Evolutionary conservation across 2,329 filamentous ascomycete species (phyloP), one percentile per base, ranked within the genome.

Genomic region (Xylariales sp.): DNA sequence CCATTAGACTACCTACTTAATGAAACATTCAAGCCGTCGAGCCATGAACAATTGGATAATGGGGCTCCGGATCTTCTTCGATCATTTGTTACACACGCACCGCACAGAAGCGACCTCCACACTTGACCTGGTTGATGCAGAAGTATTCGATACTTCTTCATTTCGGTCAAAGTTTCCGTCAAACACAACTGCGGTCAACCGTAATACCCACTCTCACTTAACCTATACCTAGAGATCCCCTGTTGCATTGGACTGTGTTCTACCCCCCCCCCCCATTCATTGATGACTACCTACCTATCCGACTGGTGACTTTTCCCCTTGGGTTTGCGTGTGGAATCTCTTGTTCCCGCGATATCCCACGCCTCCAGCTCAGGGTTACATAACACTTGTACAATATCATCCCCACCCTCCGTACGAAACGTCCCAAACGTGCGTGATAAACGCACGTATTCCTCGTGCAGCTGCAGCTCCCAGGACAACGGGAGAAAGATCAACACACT

Each of bases 21-120:
- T 27, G 24, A 8, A 27, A 27, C n/a, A 27, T 27, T 27, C 24
- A 8, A 29, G 14, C 16, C 36, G 27, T 19, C 36, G 36, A 31
- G 36, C 25, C 36, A 29, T 12, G 25, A 27, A n/a, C 15, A 14
- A 31, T 19, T 39, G 36, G 36, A 18, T 24, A 27, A 24, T 15
- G 25, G 16, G 31, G 27, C n/a, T 29, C 22, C 31, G 20, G 24
- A 31, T 14, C 21, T 16, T 27, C 24, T 10, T 21, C 24, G 27
- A n/a, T 21, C 11, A 39, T 39, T 39, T 24, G 36, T 39, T 39
- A 39, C 36, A 31, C 36, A 29, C 25, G 19, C 22, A 39, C 36
- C n/a, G n/a, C n/a, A n/a, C n/a, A 39, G 29, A 39, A 39, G 36
- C 36, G 36, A 39, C n/a, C 36, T 39, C 36, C 36, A 39, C 36